These are phyloP conservation scores for Aspergillus proliferans DNA, from an alignment of 2,329 filamentous ascomycete species.

Conservation along the genomic window DNA sequence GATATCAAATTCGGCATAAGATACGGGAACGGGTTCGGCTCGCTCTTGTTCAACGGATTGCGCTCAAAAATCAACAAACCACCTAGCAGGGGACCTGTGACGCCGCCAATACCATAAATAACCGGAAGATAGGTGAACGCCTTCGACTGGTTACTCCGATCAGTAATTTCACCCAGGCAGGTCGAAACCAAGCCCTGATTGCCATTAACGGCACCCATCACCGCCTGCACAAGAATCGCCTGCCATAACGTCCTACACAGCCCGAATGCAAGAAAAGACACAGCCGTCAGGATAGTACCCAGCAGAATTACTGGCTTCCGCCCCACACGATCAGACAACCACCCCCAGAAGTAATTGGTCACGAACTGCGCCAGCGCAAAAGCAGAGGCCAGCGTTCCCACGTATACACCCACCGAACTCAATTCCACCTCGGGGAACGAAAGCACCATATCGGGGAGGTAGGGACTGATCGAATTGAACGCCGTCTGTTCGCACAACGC, in stretches of 20 bases:
- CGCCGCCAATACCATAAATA: constrained; percentile 90
- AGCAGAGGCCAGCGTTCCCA: constrained; percentile 80
- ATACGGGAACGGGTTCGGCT: constrained; percentile 66
- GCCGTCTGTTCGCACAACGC: constrained; percentile 93
- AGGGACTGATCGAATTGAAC: constrained; percentile 91
- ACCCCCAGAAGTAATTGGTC: constrained; percentile 90
- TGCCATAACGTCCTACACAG: constrained; percentile 80
- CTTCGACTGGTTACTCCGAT: constrained; percentile 85
- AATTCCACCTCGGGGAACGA: constrained; percentile 73
- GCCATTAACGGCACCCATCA: constrained; percentile 91
- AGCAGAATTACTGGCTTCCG: constrained; percentile 75
- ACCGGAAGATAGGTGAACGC: constrained; percentile 94
- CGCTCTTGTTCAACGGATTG: constrained; percentile 48
- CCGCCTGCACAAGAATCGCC: constrained; percentile 73
- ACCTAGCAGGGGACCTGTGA: constrained; percentile 87
- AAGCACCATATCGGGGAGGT: constrained; percentile 85
- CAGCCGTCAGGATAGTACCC: constrained; percentile 75
- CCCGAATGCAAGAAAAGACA: constrained; percentile 79
- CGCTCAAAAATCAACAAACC: constrained; percentile 68
- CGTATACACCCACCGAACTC: constrained; percentile 72
- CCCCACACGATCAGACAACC: constrained; percentile 70
- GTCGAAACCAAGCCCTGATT: constrained; percentile 93
- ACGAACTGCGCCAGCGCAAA: constrained; percentile 90
- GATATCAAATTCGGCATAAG: constrained; percentile 76
- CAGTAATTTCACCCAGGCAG: constrained; percentile 88